These are phyloP conservation scores for Limonium bicolor DNA, from an alignment of 148 eudicot species.

Conservation along the genomic window DNA sequence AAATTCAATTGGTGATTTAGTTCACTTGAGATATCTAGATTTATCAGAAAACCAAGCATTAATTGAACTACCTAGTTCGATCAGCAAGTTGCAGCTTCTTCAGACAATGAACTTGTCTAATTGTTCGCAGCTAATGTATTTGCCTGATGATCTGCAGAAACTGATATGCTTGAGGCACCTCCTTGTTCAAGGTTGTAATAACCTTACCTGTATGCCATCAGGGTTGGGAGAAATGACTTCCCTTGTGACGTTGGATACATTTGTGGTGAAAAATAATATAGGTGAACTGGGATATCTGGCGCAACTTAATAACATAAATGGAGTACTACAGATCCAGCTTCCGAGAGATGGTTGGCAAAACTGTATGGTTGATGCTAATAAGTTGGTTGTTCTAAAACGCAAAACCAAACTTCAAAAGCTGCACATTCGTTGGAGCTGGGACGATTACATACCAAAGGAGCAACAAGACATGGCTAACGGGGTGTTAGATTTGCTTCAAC, in stretches of 20 bases:
- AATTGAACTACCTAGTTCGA: slow-evolving; percentile 9
- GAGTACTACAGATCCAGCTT: not conserved
- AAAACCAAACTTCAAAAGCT: not conserved
- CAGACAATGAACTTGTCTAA: slow-evolving; percentile 6
- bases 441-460: not conserved
- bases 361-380: not conserved
- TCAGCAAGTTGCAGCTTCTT: slow-evolving; percentile 6
- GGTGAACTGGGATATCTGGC: not conserved
- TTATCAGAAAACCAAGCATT: slow-evolving; percentile 7
- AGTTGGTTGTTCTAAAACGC: not conserved
- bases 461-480: not conserved
- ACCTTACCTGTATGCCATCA: slow-evolving; percentile 6
- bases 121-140: slow-evolving; percentile 4
- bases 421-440: not conserved
- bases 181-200: slow-evolving; percentile 7
- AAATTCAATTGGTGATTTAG: slow-evolving; percentile 6
- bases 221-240: slow-evolving; percentile 1
- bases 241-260: slow-evolving; percentile 1
- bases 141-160: slow-evolving; percentile 2
- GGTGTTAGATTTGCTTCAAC: not conserved
- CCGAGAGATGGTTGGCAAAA: not conserved
- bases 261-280: not conserved
- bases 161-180: slow-evolving; percentile 9
- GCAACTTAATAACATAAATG: not conserved
- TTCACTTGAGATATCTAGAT: slow-evolving; percentile 15